phyloP scores from a whole-genome alignment of 306 rosid genomes.

The Acacia acuminata region DNA sequence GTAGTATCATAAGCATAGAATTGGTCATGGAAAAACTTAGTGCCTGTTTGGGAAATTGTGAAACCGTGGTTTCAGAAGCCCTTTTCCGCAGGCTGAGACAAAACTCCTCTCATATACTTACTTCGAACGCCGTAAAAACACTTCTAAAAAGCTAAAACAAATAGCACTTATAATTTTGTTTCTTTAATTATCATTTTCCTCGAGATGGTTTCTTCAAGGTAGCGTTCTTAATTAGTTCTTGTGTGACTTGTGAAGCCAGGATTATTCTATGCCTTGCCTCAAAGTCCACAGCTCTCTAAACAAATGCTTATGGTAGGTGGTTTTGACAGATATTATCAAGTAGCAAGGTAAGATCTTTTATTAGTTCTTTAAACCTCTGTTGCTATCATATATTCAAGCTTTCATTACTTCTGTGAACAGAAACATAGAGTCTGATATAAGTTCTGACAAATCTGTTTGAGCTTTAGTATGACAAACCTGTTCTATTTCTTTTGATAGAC shows the following conservation, averaged over 20 bases:
- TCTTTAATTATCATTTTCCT: neutral
- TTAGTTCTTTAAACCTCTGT: conserved; percentile 11
- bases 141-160: too few species aligned
- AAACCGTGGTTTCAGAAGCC: too few species aligned
- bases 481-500: neutral
- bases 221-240: conserved; percentile 49
- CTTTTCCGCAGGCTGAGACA: too few species aligned
- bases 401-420: neutral
- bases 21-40: neutral
- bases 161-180: neutral
- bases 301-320: conserved; percentile 99
- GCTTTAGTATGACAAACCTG: neutral
- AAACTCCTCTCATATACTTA: too few species aligned
- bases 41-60: too few species aligned
- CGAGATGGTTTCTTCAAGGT: conserved; percentile 27
- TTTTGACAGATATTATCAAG: conserved; percentile 88
- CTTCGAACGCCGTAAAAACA: too few species aligned
- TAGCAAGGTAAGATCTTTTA: conserved; percentile 66
- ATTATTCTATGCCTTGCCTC: conserved; percentile 94
- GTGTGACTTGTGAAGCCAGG: conserved; percentile 87
- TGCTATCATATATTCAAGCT: conserved; percentile 4
- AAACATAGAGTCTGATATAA: neutral
- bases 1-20: conserved; percentile 2
- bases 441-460: neutral
- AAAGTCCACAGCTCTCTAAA: conserved; percentile 97